These are phyloP conservation scores for Microstegium vimineum DNA, from an alignment of 176 grass and related monocot species.

Conservation along the genomic window DNA sequence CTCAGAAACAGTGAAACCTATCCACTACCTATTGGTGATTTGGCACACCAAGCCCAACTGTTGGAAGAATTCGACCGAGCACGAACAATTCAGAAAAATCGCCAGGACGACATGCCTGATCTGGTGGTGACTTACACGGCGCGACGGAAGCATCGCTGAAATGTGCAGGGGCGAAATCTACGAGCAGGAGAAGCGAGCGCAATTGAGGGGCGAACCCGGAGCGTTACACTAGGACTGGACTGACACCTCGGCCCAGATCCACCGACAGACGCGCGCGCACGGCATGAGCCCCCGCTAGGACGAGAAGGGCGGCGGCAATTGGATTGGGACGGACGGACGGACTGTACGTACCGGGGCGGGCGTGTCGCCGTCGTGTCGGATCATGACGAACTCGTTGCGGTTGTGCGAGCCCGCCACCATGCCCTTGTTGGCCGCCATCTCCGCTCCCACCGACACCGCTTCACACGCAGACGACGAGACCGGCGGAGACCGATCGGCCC, in stretches of 20 bases:
- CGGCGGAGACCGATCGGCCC: not conserved
- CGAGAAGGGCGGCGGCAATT: not conserved
- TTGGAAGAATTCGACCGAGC: not conserved
- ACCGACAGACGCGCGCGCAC: not conserved
- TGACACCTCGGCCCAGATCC: conserved; percentile 29
- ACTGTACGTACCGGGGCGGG: conserved; percentile 43
- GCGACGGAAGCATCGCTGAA: not conserved
- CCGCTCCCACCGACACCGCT: not conserved
- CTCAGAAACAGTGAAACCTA: not conserved
- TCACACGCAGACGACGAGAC: not conserved
- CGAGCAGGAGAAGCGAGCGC: not conserved
- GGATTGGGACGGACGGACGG: no score
- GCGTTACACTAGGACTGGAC: not conserved
- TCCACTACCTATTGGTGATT: not conserved
- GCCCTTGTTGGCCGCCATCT: conserved; percentile 63
- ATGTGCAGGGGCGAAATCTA: not conserved
- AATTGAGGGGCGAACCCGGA: not conserved
- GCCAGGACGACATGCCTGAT: not conserved
- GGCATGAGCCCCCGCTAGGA: not conserved
- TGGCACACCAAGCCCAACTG: not conserved
- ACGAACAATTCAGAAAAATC: not conserved
- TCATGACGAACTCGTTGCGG: conserved; percentile 88
- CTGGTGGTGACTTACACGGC: not conserved
- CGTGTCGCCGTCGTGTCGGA: conserved; percentile 67
- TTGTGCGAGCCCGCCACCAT: conserved; percentile 84